phyloP scores from a whole-genome alignment of 345 rosid genomes.

The Populus alba region DNA sequence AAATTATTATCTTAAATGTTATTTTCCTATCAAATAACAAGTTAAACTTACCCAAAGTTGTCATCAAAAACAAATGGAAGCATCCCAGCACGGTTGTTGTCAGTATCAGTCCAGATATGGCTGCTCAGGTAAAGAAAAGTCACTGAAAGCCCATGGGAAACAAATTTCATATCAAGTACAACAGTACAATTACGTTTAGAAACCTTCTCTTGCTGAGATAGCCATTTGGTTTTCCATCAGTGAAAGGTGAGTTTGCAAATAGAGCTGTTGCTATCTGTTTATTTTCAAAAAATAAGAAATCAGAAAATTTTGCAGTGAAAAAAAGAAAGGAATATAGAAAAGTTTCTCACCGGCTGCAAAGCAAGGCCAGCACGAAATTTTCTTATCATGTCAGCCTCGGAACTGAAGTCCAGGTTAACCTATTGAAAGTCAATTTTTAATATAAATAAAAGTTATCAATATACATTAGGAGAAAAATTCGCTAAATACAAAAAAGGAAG shows the following conservation, averaged over 20 bases:
- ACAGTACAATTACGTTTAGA: slow-evolving; percentile 4
- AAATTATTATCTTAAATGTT: not conserved
- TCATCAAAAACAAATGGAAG: slow-evolving; percentile 94
- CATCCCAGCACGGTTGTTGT: slow-evolving; percentile 88
- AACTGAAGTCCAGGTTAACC: slow-evolving; percentile 95
- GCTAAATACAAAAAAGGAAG: not conserved
- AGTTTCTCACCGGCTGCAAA: slow-evolving; percentile 82
- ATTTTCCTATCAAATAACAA: not conserved
- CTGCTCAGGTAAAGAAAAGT: slow-evolving; percentile 46
- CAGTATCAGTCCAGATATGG: slow-evolving; percentile 95
- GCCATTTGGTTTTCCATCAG: slow-evolving; percentile 97
- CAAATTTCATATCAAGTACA: not conserved
- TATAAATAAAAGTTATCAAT: not conserved
- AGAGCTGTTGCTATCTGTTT: slow-evolving; percentile 96
- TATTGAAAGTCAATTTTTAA: slow-evolving; percentile 30
- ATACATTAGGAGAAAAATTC: not conserved
- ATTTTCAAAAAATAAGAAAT: slow-evolving; percentile 33
- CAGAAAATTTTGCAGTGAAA: slow-evolving; percentile 2
- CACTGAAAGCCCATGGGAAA: slow-evolving; percentile 13
- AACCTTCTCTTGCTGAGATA: slow-evolving; percentile 99
- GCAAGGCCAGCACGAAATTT: slow-evolving; percentile 97
- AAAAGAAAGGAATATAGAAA: slow-evolving; percentile 14
- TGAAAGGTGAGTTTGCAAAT: slow-evolving; percentile 97
- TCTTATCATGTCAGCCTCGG: slow-evolving; percentile 97
- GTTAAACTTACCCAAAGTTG: slow-evolving; percentile 74